Conservation (phyloP, 352 stramenopile genomes). For the Phytophthora palmivora region DNA sequence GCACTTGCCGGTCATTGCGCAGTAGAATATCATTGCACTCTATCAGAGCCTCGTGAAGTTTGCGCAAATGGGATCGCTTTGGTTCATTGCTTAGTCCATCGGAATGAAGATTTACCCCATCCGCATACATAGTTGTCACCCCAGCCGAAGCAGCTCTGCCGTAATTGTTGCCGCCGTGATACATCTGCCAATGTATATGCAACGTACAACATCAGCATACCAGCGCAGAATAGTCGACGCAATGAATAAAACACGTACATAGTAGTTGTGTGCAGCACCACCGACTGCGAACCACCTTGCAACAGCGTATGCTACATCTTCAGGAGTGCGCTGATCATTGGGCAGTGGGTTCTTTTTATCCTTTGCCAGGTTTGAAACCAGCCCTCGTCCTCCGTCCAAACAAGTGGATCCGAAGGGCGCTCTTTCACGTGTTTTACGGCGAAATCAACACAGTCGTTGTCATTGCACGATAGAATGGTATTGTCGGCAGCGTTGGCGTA, state of each 20-base stretch:
- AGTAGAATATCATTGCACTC: slow-evolving; percentile 65
- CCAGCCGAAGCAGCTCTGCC: slow-evolving; percentile 61
- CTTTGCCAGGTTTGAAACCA: slow-evolving; percentile 76
- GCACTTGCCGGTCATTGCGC: slow-evolving; percentile 54
- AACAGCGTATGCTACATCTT: slow-evolving; percentile 67
- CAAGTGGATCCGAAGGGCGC: slow-evolving; percentile 52
- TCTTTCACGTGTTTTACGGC: slow-evolving; percentile 50
- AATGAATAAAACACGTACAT: slow-evolving; percentile 45
- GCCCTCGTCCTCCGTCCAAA: slow-evolving; percentile 83
- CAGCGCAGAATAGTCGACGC: neutral
- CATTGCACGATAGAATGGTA: slow-evolving; percentile 74
- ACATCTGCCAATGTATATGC: slow-evolving; percentile 52
- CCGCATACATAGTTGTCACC: slow-evolving; percentile 78
- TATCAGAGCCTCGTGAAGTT: slow-evolving; percentile 62
- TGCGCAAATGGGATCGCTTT: slow-evolving; percentile 71
- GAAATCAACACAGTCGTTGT: slow-evolving; percentile 73
- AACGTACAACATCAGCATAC: slow-evolving; percentile 9
- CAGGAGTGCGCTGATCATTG: slow-evolving; percentile 54
- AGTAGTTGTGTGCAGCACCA: slow-evolving; percentile 74
- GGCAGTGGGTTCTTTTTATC: slow-evolving; percentile 36
- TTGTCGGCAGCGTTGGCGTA: slow-evolving; percentile 69
- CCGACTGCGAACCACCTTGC: slow-evolving; percentile 76
- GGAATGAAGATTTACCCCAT: slow-evolving; percentile 70
- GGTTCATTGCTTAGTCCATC: slow-evolving; percentile 78
- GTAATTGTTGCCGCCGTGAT: slow-evolving; percentile 82